Evolutionary conservation across 257 asterid genomes (phyloP).

Genomic region (Solanum dulcamara): DNA sequence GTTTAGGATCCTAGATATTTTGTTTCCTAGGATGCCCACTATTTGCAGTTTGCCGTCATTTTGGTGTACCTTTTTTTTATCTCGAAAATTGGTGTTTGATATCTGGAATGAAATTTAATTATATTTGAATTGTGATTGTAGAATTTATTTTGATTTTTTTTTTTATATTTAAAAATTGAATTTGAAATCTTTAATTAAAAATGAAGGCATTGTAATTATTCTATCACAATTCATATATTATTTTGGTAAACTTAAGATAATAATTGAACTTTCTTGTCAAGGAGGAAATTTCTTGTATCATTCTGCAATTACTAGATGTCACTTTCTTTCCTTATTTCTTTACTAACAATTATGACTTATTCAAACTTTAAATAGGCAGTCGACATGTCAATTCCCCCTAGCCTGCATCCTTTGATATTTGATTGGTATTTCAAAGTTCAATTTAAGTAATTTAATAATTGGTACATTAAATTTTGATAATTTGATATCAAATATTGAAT

Average conservation of each 20-base stretch:
- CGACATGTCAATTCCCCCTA: background rate
- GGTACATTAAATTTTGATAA: too few relatives aligned
- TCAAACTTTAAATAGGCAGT: background rate
- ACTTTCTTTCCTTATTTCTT: background rate
- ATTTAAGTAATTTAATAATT: background rate
- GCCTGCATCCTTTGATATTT: background rate
- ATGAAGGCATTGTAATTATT: accelerated
- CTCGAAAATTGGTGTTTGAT: too few relatives aligned
- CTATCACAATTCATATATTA: background rate
- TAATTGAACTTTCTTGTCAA: background rate
- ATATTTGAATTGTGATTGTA: too few relatives aligned
- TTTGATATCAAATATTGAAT: too few relatives aligned
- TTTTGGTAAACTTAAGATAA: background rate
- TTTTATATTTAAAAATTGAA: too few relatives aligned
- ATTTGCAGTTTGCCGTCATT: background rate
- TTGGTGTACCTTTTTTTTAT: background rate
- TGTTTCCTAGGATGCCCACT: background rate
- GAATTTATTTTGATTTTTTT: background rate
- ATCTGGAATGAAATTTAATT: too few relatives aligned
- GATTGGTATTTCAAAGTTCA: background rate
- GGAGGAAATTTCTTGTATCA: background rate
- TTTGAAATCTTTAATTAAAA: background rate
- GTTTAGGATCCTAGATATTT: background rate
- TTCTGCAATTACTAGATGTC: background rate
- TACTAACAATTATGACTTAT: background rate